Conservation (phyloP, 2,329 filamentous ascomycete genomes). For the Fusarium pseudonygamai region DNA sequence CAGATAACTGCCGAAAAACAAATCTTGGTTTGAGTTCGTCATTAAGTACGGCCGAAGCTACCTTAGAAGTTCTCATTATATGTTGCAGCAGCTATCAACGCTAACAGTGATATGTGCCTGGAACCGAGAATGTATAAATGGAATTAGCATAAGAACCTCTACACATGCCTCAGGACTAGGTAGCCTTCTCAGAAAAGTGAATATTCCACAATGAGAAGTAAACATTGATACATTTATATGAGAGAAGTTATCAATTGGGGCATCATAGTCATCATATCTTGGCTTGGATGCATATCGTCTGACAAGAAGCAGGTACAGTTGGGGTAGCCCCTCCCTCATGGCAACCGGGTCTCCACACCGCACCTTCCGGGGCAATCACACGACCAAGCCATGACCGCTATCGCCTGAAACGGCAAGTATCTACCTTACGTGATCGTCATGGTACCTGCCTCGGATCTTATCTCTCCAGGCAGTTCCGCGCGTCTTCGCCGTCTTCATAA, state of each 20-base stretch:
- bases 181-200: not conserved
- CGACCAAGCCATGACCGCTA: slow-evolving; percentile 27
- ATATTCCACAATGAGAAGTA: not conserved
- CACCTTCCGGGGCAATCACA: slow-evolving; percentile 30
- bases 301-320: slow-evolving; percentile 9
- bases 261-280: not conserved
- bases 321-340: not conserved
- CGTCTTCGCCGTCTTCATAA: slow-evolving; percentile 20
- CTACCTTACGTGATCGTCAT: slow-evolving; percentile 38
- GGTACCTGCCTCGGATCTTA: slow-evolving; percentile 30
- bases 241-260: not conserved
- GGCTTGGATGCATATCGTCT: not conserved
- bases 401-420: slow-evolving; percentile 33
- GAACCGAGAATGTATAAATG: not conserved
- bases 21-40: not conserved
- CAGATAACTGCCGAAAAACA: not conserved
- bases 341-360: slow-evolving; percentile 35
- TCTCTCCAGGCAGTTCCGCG: slow-evolving; percentile 9
- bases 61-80: slow-evolving; percentile 10
- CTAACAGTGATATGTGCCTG: not conserved
- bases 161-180: not conserved
- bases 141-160: not conserved
- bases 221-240: not conserved
- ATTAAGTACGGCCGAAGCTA: not conserved
- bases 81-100: not conserved